phyloP scores from a whole-genome alignment of 306 rosid species.

The Medicago ruthenica region DNA sequence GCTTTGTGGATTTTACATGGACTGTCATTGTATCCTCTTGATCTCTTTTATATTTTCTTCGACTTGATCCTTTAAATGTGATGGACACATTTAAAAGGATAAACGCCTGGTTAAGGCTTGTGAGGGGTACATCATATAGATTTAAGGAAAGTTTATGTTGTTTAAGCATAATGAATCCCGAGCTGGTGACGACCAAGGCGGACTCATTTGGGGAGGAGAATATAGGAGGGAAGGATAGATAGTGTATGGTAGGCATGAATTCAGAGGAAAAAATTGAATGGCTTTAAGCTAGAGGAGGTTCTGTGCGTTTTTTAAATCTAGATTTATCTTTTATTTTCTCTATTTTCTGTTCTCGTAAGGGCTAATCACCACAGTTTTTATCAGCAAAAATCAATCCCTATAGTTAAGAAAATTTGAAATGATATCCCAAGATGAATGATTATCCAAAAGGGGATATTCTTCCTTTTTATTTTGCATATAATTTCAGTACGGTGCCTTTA shows the following conservation, averaged over 20 bases:
- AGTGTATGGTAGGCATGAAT: constrained; percentile 4
- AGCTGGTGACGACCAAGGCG: not conserved
- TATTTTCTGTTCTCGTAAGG: constrained; percentile 9
- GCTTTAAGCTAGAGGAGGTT: constrained; percentile 28
- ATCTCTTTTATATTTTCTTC: not conserved
- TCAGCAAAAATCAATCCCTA: constrained; percentile 11
- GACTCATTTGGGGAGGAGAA: constrained; percentile 8
- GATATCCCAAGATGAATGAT: constrained; percentile 17
- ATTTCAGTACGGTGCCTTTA: constrained; percentile 35
- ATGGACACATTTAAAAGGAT: not conserved
- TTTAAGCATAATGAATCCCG: not conserved
- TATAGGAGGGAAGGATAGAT: constrained; percentile 3
- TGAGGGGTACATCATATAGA: not conserved
- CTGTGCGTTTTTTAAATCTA: constrained; percentile 4
- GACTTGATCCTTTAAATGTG: not conserved
- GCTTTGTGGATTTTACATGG: constrained; percentile 14
- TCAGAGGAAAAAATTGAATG: constrained; percentile 25
- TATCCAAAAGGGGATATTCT: constrained; percentile 18
- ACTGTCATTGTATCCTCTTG: constrained; percentile 11
- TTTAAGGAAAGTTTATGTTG: not conserved
- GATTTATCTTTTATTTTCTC: not conserved
- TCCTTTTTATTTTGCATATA: constrained; percentile 31
- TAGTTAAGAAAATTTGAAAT: constrained; percentile 27
- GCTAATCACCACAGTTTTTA: constrained; percentile 12
- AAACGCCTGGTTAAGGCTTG: not conserved